Evolutionary conservation across 208 protist genomes (phyloP).

Genomic region (Balamuthia mandrillaris): DNA sequence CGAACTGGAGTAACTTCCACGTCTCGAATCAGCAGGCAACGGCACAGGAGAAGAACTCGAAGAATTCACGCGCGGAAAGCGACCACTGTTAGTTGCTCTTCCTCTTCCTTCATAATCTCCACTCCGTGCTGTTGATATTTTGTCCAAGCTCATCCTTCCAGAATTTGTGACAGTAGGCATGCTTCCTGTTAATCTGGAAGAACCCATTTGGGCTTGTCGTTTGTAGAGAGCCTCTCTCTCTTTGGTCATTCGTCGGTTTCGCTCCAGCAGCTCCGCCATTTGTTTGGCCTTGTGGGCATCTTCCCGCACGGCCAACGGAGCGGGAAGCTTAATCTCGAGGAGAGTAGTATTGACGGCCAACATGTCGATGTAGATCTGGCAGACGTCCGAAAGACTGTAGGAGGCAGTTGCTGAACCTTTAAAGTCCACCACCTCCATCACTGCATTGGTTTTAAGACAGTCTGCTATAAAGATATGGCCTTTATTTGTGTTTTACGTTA

Average conservation of each 20-base stretch:
- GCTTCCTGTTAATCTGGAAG: too few relatives aligned
- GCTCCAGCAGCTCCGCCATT: background rate
- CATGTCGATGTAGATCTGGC: slow-evolving; percentile 8
- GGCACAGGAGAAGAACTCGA: too few relatives aligned
- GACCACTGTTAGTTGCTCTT: too few relatives aligned
- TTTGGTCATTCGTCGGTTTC: background rate
- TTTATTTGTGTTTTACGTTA: background rate
- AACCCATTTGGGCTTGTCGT: too few relatives aligned
- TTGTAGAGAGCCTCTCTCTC: too few relatives aligned
- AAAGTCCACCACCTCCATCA: background rate
- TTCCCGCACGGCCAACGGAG: background rate
- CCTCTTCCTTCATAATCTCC: too few relatives aligned
- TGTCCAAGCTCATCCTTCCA: too few relatives aligned
- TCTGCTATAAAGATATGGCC: slow-evolving; percentile 5
- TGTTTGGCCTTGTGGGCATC: background rate
- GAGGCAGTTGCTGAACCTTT: background rate
- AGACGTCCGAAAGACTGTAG: background rate
- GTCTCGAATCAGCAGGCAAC: too few relatives aligned
- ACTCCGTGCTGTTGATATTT: too few relatives aligned
- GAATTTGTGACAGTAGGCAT: too few relatives aligned
- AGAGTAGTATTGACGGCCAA: background rate
- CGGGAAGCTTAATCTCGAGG: background rate
- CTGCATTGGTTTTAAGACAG: slow-evolving; percentile 3
- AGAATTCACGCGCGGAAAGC: too few relatives aligned
- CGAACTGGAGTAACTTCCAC: too few relatives aligned